phyloP scores from a whole-genome alignment of 129 eudicot species.

The Flaveria trinervia region DNA sequence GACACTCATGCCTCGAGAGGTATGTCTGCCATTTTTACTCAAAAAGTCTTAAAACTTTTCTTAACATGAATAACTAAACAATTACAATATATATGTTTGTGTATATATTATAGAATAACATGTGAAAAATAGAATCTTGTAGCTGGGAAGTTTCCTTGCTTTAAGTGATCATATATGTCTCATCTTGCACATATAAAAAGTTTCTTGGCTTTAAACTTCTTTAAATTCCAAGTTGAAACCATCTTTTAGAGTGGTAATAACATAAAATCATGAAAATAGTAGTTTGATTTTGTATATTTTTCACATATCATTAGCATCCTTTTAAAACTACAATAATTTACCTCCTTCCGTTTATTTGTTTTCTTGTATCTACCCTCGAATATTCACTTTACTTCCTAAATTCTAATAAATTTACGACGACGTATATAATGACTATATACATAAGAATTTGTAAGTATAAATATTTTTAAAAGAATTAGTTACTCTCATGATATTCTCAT shows the following conservation, averaged over 20 bases:
- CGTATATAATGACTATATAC: too few relatives aligned
- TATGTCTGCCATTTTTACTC: constrained; percentile 58
- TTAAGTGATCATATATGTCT: background rate
- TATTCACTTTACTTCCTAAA: too few relatives aligned
- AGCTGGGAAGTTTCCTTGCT: constrained; percentile 4
- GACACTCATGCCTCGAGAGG: constrained; percentile 99
- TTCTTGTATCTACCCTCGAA: too few relatives aligned
- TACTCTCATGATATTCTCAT: background rate
- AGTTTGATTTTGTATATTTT: background rate
- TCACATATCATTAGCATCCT: background rate
- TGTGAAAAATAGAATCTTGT: background rate
- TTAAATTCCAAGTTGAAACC: background rate
- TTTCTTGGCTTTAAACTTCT: constrained; percentile 20
- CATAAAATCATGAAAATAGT: background rate
- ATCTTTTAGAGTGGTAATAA: background rate
- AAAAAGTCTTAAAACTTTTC: constrained; percentile 56
- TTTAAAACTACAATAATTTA: too few relatives aligned
- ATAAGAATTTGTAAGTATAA: too few relatives aligned
- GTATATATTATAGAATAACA: background rate
- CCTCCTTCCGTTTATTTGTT: too few relatives aligned
- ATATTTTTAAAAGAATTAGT: too few relatives aligned
- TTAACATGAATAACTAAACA: constrained; percentile 26
- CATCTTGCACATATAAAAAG: constrained; percentile 13
- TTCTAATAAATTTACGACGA: too few relatives aligned
- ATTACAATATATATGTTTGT: background rate